Percentiles rank a stretch among this genome's conserved stretches.
phyloP scores from a whole-genome alignment of 345 rosid genomes.

The Aquilaria malaccensis region DNA sequence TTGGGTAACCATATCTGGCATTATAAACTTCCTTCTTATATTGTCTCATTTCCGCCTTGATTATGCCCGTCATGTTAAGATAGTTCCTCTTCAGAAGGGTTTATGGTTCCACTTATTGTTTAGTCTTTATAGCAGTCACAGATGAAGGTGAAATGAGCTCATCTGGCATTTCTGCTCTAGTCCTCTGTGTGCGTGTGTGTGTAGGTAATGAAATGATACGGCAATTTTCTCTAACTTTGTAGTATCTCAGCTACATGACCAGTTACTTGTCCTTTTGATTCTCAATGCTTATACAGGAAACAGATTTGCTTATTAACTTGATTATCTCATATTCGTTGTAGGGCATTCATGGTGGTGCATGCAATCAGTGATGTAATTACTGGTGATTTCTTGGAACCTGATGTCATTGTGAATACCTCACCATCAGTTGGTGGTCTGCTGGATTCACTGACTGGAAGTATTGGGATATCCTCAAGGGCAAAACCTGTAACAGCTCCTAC shows the following conservation, averaged over 20 bases:
- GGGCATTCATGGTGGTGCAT: slow-evolving; percentile 89
- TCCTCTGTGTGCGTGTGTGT: too few relatives aligned
- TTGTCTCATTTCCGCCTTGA: too few relatives aligned
- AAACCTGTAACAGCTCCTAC: slow-evolving; percentile 76
- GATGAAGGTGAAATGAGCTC: too few relatives aligned
- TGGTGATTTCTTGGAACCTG: slow-evolving; percentile 80
- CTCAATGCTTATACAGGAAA: neutral
- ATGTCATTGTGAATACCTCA: slow-evolving; percentile 61
- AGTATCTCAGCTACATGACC: too few relatives aligned
- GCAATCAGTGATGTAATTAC: slow-evolving; percentile 73
- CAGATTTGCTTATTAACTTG: slow-evolving; percentile 6
- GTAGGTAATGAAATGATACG: too few relatives aligned
- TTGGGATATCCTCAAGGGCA: slow-evolving; percentile 83
- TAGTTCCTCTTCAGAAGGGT: too few relatives aligned
- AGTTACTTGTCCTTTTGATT: too few relatives aligned
- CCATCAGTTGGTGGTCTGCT: slow-evolving; percentile 89
- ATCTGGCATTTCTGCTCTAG: too few relatives aligned
- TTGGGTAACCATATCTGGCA: neutral
- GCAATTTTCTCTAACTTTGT: too few relatives aligned
- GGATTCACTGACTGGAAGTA: slow-evolving; percentile 94
- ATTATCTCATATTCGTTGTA: slow-evolving; percentile 20
- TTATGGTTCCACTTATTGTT: too few relatives aligned
- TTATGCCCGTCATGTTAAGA: neutral
- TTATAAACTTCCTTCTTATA: too few relatives aligned
- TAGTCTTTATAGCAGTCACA: too few relatives aligned